A percentile compares a stretch with the other conserved stretches of the same genome.
Conservation (phyloP, 2,329 filamentous ascomycete genomes). For the Stagonosporopsis rhizophila region DNA sequence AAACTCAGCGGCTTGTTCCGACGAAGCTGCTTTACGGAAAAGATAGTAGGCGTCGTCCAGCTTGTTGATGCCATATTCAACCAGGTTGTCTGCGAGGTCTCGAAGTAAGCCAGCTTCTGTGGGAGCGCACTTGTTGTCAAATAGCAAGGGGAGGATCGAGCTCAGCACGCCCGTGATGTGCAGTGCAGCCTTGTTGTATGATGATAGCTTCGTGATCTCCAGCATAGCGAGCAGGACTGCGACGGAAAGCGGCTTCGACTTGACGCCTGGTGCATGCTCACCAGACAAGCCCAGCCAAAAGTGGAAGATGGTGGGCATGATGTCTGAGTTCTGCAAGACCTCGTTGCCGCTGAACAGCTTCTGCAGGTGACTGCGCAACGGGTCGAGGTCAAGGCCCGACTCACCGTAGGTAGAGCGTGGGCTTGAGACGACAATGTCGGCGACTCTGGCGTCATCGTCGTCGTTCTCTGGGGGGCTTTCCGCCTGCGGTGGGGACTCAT, state of each 20-base stretch:
- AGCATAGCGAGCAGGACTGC: constrained; percentile 47
- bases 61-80: constrained; percentile 76
- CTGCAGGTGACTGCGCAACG: constrained; percentile 40
- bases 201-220: constrained; percentile 44
- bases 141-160: constrained; percentile 44
- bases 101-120: constrained; percentile 58
- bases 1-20: constrained; percentile 68
- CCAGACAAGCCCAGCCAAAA: constrained; percentile 49
- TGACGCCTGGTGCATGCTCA: constrained; percentile 40
- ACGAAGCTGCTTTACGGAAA: constrained; percentile 63
- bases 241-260: constrained; percentile 45
- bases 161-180: constrained; percentile 48
- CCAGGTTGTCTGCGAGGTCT: constrained; percentile 72
- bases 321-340: constrained; percentile 50
- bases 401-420: constrained; percentile 39
- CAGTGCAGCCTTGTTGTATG: constrained; percentile 48
- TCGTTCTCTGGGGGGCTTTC: constrained; percentile 4
- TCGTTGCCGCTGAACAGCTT: constrained; percentile 50
- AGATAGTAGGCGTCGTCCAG: constrained; percentile 86
- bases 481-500: constrained; percentile 20
- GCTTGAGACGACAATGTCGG: constrained; percentile 37
- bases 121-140: constrained; percentile 44
- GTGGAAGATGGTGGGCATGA: constrained; percentile 49
- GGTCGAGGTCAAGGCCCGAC: constrained; percentile 35
- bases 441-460: constrained; percentile 16